Base-by-base conservation (phyloP, 176 grass and related monocot genomes). In the Eleusine indica region DNA sequence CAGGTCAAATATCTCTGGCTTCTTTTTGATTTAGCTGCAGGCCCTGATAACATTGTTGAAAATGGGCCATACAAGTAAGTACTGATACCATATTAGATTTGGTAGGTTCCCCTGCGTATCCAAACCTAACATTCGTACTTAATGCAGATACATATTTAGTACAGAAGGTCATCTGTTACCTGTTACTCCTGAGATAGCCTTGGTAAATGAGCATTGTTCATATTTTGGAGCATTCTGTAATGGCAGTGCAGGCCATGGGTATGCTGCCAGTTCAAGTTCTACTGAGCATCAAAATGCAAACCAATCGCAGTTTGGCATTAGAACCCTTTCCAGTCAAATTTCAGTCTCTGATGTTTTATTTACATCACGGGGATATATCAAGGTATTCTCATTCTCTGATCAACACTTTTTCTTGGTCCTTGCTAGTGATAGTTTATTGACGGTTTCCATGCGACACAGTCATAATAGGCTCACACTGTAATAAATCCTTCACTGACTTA, bases 1-100 rank as follows among this genome's bases (percentile, higher is more conserved):
- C 88, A 98, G 95, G 90, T 98, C 28, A 98, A 98, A 83, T 98
- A 98, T 90, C 90, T 98, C 69, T 98, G 95, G 95, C 92, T 98
- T 81, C 95, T 98, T 74, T 98, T 98, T 91, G 95, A 98, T 93
- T 88, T 94, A 82, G 90, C 92, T 83, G 92, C 92, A 44, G 88
- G 90, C 41, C 88, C 90, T 56, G 95, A 98, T 87, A 98, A 98
- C 68, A 92, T 98, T 88, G 92, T 98, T 80, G 95, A 98, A 74
- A 98, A 87, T 74, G 95, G 95, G 60, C 95, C 95, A 63, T 94
- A 98, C 48, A 98, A 84, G 95, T 94, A 94, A 98, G 92, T 91
- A 76, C 5, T 7, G 58, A 82, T 32, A 11, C 67, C 48, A 66
- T 77, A 81, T 41, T 77, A 82, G 41, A 71, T 66, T 86, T 43